Evolutionary conservation across 768 basidiomycete genomes (phyloP).

Genomic region (Pleurotus djamor): DNA sequence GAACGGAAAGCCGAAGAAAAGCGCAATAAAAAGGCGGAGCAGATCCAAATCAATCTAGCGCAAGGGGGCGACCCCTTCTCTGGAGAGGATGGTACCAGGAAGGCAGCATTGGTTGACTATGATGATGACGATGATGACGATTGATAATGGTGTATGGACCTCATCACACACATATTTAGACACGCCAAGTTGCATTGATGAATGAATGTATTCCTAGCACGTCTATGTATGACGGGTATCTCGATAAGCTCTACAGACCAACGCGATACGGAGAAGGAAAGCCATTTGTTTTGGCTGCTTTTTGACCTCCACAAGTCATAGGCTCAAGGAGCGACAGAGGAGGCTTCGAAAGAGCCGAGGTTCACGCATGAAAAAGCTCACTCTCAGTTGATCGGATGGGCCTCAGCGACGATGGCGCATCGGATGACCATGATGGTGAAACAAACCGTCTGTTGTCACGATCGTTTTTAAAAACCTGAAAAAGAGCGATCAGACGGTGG

Average conservation of each 20-base stretch:
- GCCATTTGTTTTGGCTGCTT: slow-evolving; percentile 50
- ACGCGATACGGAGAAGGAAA: slow-evolving; percentile 8
- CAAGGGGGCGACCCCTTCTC: slow-evolving; percentile 73
- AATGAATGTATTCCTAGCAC: slow-evolving; percentile 20
- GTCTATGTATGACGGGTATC: slow-evolving; percentile 7
- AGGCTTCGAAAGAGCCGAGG: slow-evolving; percentile 61
- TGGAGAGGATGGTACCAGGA: slow-evolving; percentile 39
- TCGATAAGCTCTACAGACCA: slow-evolving; percentile 16
- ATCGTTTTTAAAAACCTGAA: slow-evolving; percentile 20
- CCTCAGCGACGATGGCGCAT: too few species aligned
- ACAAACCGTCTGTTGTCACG: too few species aligned
- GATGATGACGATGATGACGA: slow-evolving; percentile 56
- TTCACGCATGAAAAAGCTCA: not conserved
- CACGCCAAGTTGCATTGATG: not conserved
- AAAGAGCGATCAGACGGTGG: not conserved
- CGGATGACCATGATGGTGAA: too few species aligned
- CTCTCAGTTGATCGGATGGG: too few species aligned
- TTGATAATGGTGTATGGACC: slow-evolving; percentile 14
- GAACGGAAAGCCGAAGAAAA: slow-evolving; percentile 71
- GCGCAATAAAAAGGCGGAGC: slow-evolving; percentile 58
- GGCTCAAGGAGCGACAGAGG: slow-evolving; percentile 30
- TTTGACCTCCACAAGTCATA: slow-evolving; percentile 57
- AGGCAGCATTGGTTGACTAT: slow-evolving; percentile 46
- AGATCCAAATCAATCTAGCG: slow-evolving; percentile 35
- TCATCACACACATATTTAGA: slow-evolving; percentile 13